Evolutionary conservation across 2,329 filamentous ascomycete genomes (phyloP).

Genomic region (Zymoseptoria ardabiliae): DNA sequence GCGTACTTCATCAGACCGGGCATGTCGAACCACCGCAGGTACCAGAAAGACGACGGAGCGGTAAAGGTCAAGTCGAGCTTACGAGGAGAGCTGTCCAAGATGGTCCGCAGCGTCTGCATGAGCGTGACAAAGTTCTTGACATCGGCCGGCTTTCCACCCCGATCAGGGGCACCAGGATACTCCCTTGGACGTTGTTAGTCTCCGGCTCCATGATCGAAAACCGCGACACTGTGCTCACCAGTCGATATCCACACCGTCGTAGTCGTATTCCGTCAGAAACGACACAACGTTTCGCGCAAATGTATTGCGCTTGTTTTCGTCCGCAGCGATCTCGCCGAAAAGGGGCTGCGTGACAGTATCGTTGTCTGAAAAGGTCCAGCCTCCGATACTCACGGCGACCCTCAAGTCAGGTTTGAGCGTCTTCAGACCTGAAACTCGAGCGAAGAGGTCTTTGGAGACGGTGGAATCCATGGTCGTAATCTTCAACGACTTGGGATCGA

Average conservation of each 20-base stretch:
- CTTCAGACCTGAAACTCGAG: conserved; percentile 21
- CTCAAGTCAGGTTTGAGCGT: conserved; percentile 25
- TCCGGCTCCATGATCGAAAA: too few relatives aligned
- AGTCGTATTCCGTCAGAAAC: background rate
- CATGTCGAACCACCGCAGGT: conserved; percentile 13
- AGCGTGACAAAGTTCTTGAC: conserved; percentile 32
- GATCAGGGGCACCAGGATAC: conserved; percentile 24
- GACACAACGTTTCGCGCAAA: background rate
- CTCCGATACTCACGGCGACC: conserved; percentile 36
- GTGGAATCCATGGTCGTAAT: background rate
- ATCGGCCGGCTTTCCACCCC: conserved; percentile 34
- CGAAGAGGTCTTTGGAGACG: background rate
- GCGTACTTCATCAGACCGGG: background rate
- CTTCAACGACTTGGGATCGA: conserved; percentile 6
- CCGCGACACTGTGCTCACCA: too few relatives aligned
- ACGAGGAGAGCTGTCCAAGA: conserved; percentile 21
- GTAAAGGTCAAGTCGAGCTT: conserved; percentile 28
- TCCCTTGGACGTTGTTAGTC: too few relatives aligned
- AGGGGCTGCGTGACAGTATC: conserved; percentile 10
- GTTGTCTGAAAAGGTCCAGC: conserved; percentile 37
- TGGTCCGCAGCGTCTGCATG: conserved; percentile 31
- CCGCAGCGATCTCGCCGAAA: background rate
- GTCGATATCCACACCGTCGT: conserved; percentile 16
- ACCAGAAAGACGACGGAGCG: conserved; percentile 13
- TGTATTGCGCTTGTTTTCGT: background rate